A percentile compares a stretch with the other conserved stretches of the same genome.
Conservation (phyloP, 169 alveolate species). For the Eimeria maxima region DNA sequence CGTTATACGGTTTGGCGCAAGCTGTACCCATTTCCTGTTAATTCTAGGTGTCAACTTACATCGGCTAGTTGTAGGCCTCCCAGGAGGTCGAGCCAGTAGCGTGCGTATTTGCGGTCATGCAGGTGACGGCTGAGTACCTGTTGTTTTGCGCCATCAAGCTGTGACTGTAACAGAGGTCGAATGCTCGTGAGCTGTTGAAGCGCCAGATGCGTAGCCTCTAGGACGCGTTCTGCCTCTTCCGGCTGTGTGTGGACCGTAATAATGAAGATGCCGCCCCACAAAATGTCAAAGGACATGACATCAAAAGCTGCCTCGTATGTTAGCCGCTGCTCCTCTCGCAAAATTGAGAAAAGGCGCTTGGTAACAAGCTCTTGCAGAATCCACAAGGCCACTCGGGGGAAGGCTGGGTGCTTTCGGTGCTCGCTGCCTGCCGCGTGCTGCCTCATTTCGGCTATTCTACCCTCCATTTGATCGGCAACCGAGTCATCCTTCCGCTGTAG, state of each 20-base stretch:
- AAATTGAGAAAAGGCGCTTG: conserved; percentile 80
- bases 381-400: conserved; percentile 81
- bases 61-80: conserved; percentile 76
- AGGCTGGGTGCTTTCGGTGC: conserved; percentile 80
- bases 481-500: conserved; percentile 26
- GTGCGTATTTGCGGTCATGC: conserved; percentile 73
- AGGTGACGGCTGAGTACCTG: conserved; percentile 70
- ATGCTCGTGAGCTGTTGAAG: conserved; percentile 68
- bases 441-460: background rate
- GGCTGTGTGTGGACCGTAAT: conserved; percentile 90
- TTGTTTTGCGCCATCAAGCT: conserved; percentile 79
- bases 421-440: conserved; percentile 2
- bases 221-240: conserved; percentile 71
- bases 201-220: conserved; percentile 68
- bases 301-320: conserved; percentile 92
- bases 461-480: background rate
- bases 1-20: background rate
- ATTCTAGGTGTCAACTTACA: conserved; percentile 19
- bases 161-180: conserved; percentile 75
- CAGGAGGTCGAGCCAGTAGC: conserved; percentile 82
- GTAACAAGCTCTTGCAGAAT: conserved; percentile 77
- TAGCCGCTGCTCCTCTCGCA: conserved; percentile 91
- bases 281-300: conserved; percentile 89
- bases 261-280: conserved; percentile 89
- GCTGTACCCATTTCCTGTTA: background rate